These are phyloP conservation scores for Spergularia azorica DNA, from an alignment of 179 eudicot genomes.

Conservation along the genomic window DNA sequence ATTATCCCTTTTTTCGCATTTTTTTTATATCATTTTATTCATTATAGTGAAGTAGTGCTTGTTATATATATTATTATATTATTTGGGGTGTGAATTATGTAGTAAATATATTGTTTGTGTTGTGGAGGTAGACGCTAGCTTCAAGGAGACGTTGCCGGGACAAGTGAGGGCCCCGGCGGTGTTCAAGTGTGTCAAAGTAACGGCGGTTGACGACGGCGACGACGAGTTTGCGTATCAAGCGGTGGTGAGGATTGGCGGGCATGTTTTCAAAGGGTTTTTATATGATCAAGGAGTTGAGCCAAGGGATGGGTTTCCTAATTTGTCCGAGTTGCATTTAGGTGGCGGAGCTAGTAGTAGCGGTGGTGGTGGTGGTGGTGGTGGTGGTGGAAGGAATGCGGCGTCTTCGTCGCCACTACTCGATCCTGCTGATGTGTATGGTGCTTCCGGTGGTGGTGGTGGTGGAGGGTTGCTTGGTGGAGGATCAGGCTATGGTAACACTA, in stretches of 20 bases:
- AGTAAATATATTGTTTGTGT: constrained; percentile 1
- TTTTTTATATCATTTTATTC: too few species aligned
- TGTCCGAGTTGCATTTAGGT: constrained; percentile 84
- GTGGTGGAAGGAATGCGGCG: constrained; percentile 40
- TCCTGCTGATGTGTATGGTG: constrained; percentile 53
- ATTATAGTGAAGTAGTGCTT: too few species aligned
- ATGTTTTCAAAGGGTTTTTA: constrained; percentile 85
- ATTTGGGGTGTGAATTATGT: not conserved
- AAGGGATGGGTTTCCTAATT: constrained; percentile 63
- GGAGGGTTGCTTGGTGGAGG: constrained; percentile 33
- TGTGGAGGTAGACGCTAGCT: constrained; percentile 55
- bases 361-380: constrained; percentile 21
- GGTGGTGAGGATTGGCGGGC: constrained; percentile 71
- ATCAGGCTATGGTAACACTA: constrained; percentile 67
- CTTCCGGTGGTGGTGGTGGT: constrained; percentile 36
- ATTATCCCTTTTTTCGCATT: not conserved
- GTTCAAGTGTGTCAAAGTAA: constrained; percentile 78
- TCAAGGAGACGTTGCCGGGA: constrained; percentile 78
- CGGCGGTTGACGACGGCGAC: constrained; percentile 80
- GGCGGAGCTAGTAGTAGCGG: constrained; percentile 52
- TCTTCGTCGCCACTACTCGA: constrained; percentile 52
- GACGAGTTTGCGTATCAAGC: constrained; percentile 93
- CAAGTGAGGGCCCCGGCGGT: constrained; percentile 89
- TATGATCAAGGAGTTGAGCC: constrained; percentile 82
- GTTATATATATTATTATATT: too few species aligned